Percentiles rank a stretch among this genome's conserved stretches.
Evolutionary conservation across 306 rosid genomes (phyloP).

Genomic region (Dryas octopetala): DNA sequence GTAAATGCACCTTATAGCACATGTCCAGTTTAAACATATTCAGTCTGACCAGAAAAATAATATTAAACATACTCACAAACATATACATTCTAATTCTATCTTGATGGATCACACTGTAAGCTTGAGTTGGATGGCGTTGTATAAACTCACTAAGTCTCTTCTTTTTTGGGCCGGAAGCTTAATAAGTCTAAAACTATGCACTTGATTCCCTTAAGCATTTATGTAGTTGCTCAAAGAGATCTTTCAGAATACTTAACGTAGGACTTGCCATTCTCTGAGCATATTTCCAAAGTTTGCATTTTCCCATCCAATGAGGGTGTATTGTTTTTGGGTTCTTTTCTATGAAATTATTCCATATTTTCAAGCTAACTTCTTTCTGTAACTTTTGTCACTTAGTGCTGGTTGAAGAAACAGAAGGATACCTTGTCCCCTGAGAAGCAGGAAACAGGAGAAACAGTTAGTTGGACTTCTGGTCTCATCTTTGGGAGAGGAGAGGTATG

Average conservation of each 20-base stretch:
- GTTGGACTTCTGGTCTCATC: constrained; percentile 94
- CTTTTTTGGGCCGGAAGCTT: no score
- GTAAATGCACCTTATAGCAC: not conserved
- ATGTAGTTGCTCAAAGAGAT: not conserved
- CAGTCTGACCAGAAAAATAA: no score
- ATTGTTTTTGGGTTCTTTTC: not conserved
- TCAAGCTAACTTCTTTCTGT: constrained; percentile 9
- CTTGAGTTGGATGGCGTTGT: not conserved
- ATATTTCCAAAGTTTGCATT: not conserved
- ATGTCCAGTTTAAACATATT: not conserved
- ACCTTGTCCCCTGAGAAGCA: constrained; percentile 65
- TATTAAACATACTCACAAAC: no score
- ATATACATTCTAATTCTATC: not conserved
- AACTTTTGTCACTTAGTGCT: constrained; percentile 60
- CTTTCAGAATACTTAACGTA: no score
- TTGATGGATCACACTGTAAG: not conserved
- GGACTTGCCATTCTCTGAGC: not conserved
- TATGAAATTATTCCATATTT: not conserved
- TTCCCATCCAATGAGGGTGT: not conserved
- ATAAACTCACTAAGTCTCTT: not conserved
- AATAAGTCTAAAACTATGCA: not conserved
- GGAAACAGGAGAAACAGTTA: constrained; percentile 42
- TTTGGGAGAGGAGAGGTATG: constrained; percentile 90
- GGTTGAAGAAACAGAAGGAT: constrained; percentile 98
- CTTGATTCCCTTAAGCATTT: not conserved